phyloP scores from a whole-genome alignment of 345 rosid species.

The Syzygium aromaticum region DNA sequence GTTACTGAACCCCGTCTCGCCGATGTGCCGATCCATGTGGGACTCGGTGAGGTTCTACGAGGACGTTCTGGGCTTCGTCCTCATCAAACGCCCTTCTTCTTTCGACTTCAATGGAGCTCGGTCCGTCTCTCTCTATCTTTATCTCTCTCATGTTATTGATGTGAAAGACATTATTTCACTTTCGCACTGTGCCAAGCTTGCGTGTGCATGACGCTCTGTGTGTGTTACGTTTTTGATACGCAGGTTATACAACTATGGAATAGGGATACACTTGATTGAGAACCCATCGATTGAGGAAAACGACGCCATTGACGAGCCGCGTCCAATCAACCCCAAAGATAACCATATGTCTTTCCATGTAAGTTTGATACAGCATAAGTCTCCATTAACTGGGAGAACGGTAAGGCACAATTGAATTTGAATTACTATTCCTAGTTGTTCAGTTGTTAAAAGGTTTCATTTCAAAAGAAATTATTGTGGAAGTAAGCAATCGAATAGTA shows the following conservation, averaged over 20 bases:
- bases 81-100: constrained; percentile 31
- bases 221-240: not conserved
- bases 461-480: not conserved
- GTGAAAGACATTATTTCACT: not conserved
- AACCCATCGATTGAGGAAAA: constrained; percentile 11
- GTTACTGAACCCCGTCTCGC: constrained; percentile 20
- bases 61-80: constrained; percentile 26
- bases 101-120: constrained; percentile 38
- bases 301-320: constrained; percentile 5
- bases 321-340: constrained; percentile 28
- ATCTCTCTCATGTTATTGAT: not conserved
- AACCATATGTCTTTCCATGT: constrained; percentile 41
- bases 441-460: not conserved
- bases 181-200: not conserved
- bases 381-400: not conserved
- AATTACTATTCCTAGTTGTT: not conserved
- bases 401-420: not conserved
- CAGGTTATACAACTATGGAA: constrained; percentile 28
- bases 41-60: constrained; percentile 23
- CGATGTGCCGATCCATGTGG: constrained; percentile 20
- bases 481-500: no score
- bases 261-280: constrained; percentile 28
- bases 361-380: not conserved
- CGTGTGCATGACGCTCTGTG: not conserved
- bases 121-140: constrained; percentile 1